Percentiles rank a stretch among this genome's conserved stretches.
These are phyloP conservation scores for Hamigera avellanea DNA, from an alignment of 495 filamentous ascomycete genomes.

Conservation along the genomic window DNA sequence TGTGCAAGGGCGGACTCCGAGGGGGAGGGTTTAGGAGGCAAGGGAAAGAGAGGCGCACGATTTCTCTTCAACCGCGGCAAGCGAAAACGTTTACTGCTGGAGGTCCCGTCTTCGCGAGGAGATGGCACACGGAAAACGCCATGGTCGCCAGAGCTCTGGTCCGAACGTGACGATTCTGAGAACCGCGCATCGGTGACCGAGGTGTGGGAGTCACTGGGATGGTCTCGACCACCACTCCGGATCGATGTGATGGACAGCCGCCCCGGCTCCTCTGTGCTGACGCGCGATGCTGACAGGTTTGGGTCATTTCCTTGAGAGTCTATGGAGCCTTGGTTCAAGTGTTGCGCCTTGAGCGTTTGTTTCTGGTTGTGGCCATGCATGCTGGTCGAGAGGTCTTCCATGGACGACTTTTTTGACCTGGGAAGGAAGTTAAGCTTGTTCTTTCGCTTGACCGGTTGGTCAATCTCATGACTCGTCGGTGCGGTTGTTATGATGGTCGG, in stretches of 20 bases:
- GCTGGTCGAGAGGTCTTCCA: conserved; percentile 20
- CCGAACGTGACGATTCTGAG: conserved; percentile 88
- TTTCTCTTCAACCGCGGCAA: conserved; percentile 74
- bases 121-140: conserved; percentile 32
- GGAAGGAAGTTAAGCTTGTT: conserved; percentile 21
- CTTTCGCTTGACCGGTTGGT: conserved; percentile 38
- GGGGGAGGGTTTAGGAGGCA: conserved; percentile 53
- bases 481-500: conserved; percentile 91
- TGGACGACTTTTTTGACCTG: conserved; percentile 18
- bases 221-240: conserved; percentile 43
- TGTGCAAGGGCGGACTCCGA: conserved; percentile 7
- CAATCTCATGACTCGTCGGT: conserved; percentile 57
- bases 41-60: conserved; percentile 76
- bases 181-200: conserved; percentile 52
- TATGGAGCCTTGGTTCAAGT: conserved; percentile 18
- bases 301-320: conserved; percentile 26
- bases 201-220: conserved; percentile 53
- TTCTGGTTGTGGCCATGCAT: conserved; percentile 5
- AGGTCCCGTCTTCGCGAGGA: conserved; percentile 24
- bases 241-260: conserved; percentile 42
- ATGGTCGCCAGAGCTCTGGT: conserved; percentile 72
- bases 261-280: conserved; percentile 58
- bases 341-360: conserved; percentile 11
- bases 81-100: conserved; percentile 63
- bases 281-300: conserved; percentile 32